Evolutionary conservation across 306 rosid genomes (phyloP), one percentile per base, ranked within the genome.

Genomic region (Astragalus glycyphyllos): DNA sequence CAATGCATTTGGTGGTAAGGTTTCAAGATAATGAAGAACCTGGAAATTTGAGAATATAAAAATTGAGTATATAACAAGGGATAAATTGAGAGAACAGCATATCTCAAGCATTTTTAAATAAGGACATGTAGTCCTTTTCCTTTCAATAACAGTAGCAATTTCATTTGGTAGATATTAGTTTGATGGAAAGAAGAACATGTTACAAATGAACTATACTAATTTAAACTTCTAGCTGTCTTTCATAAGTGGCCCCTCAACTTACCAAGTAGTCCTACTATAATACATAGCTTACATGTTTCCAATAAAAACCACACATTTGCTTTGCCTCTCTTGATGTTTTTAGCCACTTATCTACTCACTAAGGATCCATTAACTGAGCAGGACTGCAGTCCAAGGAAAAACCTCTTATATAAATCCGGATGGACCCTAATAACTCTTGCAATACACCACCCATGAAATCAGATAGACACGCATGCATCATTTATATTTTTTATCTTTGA

Each of bases 21-120:
- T 95, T 85, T 91, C 99, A 71, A 89, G 88, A 84, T 91, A 94
- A 83, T 94, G 99, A 72, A 94, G 96, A 56, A 89, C 86, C 99
- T 94, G 59, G 38, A 77, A 77, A 74, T 14, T 44, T 53, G 64
- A 67, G 40, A 63, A 64, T n/a, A 77, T 65, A 26, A 47, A n/a
- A n/a, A n/a, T n/a, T 58, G 46, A 54, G 45, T 64, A 49, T 38
- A 55, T 42, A 72, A 67, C 80, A 46, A 5, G 15, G 76, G 65
- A 75, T 47, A 38, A 32, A 64, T 17, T 7, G 35, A 48, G 40
- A 54, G 61, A 71, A 20, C 69, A 45, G 42, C 16, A 42, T 65
- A 60, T 65, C 48, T 35, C 65, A 57, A 64, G 73, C 66, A 80
- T 32, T 11, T 54, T 72, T 72, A 60, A 75, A 32, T 7, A 70